These are phyloP conservation scores for Straminergon stramineum DNA, from an alignment of 225 moss, liverwort and hornwort genomes.

Conservation along the genomic window DNA sequence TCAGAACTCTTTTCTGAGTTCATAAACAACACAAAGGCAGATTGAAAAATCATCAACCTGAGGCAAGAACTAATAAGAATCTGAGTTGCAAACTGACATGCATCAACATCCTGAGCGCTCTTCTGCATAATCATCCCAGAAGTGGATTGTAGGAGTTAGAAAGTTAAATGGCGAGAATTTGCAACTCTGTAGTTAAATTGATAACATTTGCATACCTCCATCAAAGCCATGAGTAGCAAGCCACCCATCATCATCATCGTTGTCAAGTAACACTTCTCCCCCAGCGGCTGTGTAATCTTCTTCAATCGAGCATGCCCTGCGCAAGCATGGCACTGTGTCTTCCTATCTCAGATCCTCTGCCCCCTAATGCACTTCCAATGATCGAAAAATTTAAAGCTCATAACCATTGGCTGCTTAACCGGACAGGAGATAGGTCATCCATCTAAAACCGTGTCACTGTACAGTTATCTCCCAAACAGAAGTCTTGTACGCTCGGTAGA, in stretches of 20 bases:
- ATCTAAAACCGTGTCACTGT: background rate
- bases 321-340: constrained; percentile 98
- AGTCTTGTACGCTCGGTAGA: background rate
- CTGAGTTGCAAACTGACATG: background rate
- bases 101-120: background rate
- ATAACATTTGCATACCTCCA: constrained; percentile 42
- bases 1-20: background rate
- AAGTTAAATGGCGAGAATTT: background rate
- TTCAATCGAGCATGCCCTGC: constrained; percentile 85
- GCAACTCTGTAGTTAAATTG: background rate
- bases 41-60: background rate
- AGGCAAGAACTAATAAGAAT: background rate
- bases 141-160: background rate
- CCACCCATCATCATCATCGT: constrained; percentile 91
- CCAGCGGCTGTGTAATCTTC: constrained; percentile 93
- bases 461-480: background rate
- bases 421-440: background rate
- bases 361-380: background rate
- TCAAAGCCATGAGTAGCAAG: constrained; percentile 91
- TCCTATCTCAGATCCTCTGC: constrained; percentile 45
- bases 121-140: background rate
- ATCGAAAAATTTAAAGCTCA: background rate
- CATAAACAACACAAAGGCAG: background rate
- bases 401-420: background rate
- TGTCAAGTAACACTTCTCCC: constrained; percentile 78